Evolutionary conservation across 768 basidiomycete species (phyloP).

Genomic region (Suillus placidus): DNA sequence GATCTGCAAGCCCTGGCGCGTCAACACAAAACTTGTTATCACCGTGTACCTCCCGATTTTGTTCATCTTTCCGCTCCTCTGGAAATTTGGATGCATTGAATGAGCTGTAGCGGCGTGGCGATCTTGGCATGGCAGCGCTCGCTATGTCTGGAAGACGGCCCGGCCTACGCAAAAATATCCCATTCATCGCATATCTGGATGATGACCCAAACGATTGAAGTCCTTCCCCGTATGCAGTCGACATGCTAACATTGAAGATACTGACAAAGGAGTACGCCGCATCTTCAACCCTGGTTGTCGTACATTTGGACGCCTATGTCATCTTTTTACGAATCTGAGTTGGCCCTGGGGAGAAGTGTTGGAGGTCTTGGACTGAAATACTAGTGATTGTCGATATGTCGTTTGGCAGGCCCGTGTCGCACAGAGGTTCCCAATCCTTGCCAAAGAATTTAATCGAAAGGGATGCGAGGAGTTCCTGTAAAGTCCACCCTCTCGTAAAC

Average conservation of each 20-base stretch:
- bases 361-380: slow-evolving; percentile 8
- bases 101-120: slow-evolving; percentile 20
- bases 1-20: slow-evolving; percentile 20
- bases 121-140: slow-evolving; percentile 15
- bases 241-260: slow-evolving; percentile 26
- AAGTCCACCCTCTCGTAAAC: slow-evolving; percentile 18
- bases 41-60: slow-evolving; percentile 11
- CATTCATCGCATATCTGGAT: slow-evolving; percentile 24
- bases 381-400: background rate
- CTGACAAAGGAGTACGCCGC: slow-evolving; percentile 29
- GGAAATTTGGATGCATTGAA: background rate
- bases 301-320: slow-evolving; percentile 26
- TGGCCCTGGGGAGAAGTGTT: background rate
- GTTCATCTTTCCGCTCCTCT: background rate
- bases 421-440: background rate
- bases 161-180: slow-evolving; percentile 29
- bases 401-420: background rate
- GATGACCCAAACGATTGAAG: slow-evolving; percentile 27
- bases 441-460: slow-evolving; percentile 6
- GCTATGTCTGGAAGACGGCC: slow-evolving; percentile 19
- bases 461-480: slow-evolving; percentile 5
- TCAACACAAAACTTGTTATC: slow-evolving; percentile 18
- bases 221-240: slow-evolving; percentile 20
- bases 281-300: slow-evolving; percentile 28
- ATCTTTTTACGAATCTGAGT: slow-evolving; percentile 16